phyloP scores from a whole-genome alignment of 768 basidiomycete genomes.

The Pleurotus pulmonarius region DNA sequence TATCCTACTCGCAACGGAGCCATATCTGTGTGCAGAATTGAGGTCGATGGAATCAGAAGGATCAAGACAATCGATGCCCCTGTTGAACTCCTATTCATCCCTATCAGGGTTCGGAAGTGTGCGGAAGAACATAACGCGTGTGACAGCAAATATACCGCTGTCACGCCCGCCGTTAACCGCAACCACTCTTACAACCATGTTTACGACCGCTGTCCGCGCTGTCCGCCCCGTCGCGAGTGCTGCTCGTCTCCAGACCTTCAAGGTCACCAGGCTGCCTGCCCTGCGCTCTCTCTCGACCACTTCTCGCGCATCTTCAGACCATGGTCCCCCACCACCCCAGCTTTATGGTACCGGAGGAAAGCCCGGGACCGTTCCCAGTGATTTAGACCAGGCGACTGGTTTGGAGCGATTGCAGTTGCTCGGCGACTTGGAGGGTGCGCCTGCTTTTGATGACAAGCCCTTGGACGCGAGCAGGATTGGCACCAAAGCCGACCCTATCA shows the following conservation, averaged over 20 bases:
- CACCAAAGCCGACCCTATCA: slow-evolving; percentile 82
- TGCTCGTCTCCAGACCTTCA: slow-evolving; percentile 30
- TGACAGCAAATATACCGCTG: slow-evolving; percentile 4
- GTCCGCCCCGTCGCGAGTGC: slow-evolving; percentile 38
- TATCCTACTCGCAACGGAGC: slow-evolving; percentile 3
- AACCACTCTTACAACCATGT: slow-evolving; percentile 26
- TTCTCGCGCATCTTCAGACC: slow-evolving; percentile 46
- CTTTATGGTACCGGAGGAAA: slow-evolving; percentile 73
- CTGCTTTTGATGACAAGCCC: slow-evolving; percentile 86
- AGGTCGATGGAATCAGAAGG: too few species aligned
- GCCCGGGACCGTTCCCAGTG: slow-evolving; percentile 73
- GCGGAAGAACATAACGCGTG: slow-evolving; percentile 1
- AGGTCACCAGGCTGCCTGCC: slow-evolving; percentile 24
- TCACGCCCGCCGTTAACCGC: slow-evolving; percentile 7
- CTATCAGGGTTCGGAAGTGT: background rate
- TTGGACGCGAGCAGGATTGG: slow-evolving; percentile 84
- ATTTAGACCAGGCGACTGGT: slow-evolving; percentile 91
- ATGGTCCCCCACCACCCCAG: slow-evolving; percentile 53
- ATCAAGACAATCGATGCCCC: too few species aligned
- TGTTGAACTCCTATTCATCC: too few species aligned
- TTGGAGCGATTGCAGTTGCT: slow-evolving; percentile 93
- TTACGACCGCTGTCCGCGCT: slow-evolving; percentile 42
- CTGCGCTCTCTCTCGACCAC: slow-evolving; percentile 61
- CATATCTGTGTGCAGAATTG: background rate
- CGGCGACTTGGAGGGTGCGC: slow-evolving; percentile 82